Conservation (phyloP, 2,329 filamentous ascomycete species). For the Alternaria burnsii region DNA sequence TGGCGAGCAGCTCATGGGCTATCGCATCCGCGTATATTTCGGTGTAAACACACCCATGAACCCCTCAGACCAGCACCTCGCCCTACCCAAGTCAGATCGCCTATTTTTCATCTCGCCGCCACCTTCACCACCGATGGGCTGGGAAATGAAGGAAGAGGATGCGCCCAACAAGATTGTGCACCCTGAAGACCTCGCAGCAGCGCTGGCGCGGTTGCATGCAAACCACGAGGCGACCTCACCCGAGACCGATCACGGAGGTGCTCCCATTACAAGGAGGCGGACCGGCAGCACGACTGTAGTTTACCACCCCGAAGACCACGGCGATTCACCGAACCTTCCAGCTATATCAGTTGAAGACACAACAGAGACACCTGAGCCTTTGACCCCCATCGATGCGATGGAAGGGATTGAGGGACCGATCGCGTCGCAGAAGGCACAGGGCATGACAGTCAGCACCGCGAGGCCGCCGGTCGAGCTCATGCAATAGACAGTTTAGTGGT, state of each 20-base stretch:
- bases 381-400: slow-evolving; percentile 58
- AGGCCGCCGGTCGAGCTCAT: slow-evolving; percentile 53
- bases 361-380: slow-evolving; percentile 56
- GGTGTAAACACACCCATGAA: slow-evolving; percentile 51
- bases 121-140: slow-evolving; percentile 70
- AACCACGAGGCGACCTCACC: slow-evolving; percentile 36
- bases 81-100: slow-evolving; percentile 64
- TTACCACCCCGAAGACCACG: slow-evolving; percentile 70
- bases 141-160: slow-evolving; percentile 69
- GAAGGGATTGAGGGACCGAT: slow-evolving; percentile 50
- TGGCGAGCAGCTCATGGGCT: slow-evolving; percentile 75
- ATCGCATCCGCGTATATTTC: slow-evolving; percentile 54
- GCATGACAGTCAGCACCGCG: slow-evolving; percentile 44
- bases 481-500: slow-evolving; percentile 25
- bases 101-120: slow-evolving; percentile 73
- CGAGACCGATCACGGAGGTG: slow-evolving; percentile 32
- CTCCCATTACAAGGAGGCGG: slow-evolving; percentile 40
- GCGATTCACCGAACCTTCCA: slow-evolving; percentile 66
- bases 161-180: slow-evolving; percentile 73
- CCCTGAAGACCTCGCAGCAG: slow-evolving; percentile 67
- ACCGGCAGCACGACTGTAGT: slow-evolving; percentile 68
- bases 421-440: slow-evolving; percentile 44
- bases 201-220: slow-evolving; percentile 63
- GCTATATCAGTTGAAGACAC: slow-evolving; percentile 72
- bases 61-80: slow-evolving; percentile 50